These are phyloP conservation scores for Oryza australiensis DNA, from an alignment of 176 grass and related monocot species.

Conservation along the genomic window DNA sequence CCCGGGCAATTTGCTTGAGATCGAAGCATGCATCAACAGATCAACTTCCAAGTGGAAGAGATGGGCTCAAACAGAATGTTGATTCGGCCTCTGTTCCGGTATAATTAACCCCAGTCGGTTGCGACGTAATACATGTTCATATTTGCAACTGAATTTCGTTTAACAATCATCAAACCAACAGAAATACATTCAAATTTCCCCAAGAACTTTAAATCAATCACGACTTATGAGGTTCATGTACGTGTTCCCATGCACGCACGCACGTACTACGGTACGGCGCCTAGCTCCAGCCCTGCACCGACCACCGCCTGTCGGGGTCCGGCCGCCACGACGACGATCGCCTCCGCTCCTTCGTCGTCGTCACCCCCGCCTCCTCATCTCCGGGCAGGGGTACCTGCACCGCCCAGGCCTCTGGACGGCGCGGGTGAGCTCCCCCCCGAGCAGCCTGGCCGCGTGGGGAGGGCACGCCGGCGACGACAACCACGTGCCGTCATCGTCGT, in stretches of 20 bases:
- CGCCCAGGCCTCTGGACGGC: neutral
- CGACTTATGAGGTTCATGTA: neutral
- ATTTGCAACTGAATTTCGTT: neutral
- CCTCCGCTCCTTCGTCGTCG: neutral
- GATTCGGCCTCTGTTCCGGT: too few relatives aligned
- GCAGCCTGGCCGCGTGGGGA: neutral
- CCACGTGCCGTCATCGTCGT: neutral
- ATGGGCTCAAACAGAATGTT: neutral
- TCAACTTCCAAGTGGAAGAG: neutral
- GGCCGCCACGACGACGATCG: neutral
- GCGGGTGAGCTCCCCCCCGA: neutral
- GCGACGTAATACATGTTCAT: neutral
- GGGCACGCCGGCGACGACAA: neutral
- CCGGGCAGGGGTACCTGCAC: neutral
- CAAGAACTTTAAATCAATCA: neutral
- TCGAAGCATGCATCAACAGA: neutral
- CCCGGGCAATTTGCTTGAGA: neutral
- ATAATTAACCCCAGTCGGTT: too few relatives aligned
- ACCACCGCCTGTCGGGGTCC: neutral
- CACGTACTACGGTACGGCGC: neutral
- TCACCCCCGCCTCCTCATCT: neutral
- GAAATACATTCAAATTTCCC: neutral
- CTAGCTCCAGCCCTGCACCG: constrained; percentile 22
- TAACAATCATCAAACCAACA: neutral
- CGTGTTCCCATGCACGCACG: neutral